Evolutionary conservation across 2,329 filamentous ascomycete species (phyloP).

Genomic region (Diaporthe helianthi): DNA sequence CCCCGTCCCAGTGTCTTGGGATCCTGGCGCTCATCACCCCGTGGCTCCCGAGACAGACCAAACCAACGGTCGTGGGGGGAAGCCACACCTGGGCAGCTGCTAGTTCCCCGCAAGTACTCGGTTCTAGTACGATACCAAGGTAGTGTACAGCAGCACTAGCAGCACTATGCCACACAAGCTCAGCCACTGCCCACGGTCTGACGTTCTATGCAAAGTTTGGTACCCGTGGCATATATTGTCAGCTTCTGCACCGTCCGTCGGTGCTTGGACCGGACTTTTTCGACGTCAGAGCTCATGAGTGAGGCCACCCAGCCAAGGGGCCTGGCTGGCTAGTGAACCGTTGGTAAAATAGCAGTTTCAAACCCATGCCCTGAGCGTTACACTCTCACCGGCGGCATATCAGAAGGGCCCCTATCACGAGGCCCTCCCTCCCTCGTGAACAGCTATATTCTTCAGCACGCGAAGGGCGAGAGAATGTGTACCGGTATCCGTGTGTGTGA

Average conservation of each 20-base stretch:
- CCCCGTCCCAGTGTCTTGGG: neutral
- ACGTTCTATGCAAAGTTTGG: neutral
- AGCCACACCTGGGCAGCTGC: constrained; percentile 24
- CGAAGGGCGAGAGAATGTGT: neutral
- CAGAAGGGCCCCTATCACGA: neutral
- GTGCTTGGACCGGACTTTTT: neutral
- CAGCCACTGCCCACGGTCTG: constrained; percentile 18
- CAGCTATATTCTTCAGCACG: neutral
- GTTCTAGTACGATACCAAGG: neutral
- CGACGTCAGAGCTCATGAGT: constrained; percentile 15
- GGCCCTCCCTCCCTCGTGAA: neutral
- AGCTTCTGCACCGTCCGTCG: neutral
- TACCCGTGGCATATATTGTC: neutral
- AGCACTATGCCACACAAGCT: constrained; percentile 4
- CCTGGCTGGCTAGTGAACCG: no score
- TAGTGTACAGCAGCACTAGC: no score
- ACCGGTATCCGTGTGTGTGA: no score
- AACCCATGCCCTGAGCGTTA: constrained; percentile 21
- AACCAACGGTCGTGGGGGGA: constrained; percentile 8
- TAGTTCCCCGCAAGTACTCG: no score
- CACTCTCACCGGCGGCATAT: neutral
- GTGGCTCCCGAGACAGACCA: constrained; percentile 22
- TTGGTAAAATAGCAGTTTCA: constrained; percentile 14
- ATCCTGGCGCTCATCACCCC: constrained; percentile 25
- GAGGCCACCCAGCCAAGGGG: constrained; percentile 20